phyloP scores from a whole-genome alignment of 1,284 basidiomycete species.

The Cutaneotrichosporon sp. region DNA sequence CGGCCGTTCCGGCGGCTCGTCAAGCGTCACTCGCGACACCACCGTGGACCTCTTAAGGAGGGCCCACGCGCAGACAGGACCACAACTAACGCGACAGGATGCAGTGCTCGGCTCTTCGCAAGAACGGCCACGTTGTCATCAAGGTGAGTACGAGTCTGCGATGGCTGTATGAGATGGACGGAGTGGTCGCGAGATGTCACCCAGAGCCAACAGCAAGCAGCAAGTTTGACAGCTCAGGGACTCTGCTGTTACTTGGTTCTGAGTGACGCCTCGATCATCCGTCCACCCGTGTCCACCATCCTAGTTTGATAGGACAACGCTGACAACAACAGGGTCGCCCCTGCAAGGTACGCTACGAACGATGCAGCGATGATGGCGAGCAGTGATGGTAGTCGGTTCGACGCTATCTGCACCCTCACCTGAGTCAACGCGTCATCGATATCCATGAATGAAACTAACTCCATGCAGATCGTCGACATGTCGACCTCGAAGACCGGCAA shows the following conservation, averaged over 20 bases:
- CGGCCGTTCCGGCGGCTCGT: not conserved
- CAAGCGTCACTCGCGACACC: not conserved
- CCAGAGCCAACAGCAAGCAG: not conserved
- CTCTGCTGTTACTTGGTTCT: not conserved
- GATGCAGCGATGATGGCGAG: not conserved
- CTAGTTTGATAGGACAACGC: not conserved
- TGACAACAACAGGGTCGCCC: constrained; percentile 11
- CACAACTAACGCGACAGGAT: constrained; percentile 52
- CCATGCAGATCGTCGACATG: constrained; percentile 81
- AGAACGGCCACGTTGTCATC: constrained; percentile 93
- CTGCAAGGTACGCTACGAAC: constrained; percentile 29
- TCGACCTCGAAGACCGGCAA: constrained; percentile 90
- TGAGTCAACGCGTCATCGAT: not conserved
- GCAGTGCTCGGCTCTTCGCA: constrained; percentile 96
- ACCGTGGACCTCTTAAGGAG: not conserved
- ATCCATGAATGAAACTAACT: constrained; percentile 81
- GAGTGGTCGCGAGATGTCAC: not conserved
- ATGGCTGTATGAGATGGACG: not conserved
- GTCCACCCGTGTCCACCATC: not conserved
- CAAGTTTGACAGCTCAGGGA: constrained; percentile 8
- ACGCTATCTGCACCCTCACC: not conserved
- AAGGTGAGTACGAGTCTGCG: constrained; percentile 56
- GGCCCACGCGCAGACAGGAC: constrained; percentile 24
- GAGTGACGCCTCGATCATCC: not conserved
- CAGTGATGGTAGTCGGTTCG: not conserved